These are phyloP conservation scores for Omphalea diandra DNA, from an alignment of 441 rosid species.

Conservation along the genomic window DNA sequence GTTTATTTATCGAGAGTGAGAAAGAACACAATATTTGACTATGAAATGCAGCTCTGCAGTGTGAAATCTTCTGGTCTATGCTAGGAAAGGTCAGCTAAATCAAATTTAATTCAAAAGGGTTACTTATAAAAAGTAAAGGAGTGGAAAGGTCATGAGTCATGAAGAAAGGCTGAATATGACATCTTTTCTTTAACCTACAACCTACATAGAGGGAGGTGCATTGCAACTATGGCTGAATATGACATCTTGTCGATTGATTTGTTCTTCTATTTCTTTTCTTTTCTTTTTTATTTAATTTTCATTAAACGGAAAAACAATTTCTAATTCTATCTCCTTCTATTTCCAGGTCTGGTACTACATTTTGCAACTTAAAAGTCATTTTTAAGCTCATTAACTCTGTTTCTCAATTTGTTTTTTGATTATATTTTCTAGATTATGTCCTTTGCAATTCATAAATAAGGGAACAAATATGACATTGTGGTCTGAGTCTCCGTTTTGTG, in stretches of 20 bases:
- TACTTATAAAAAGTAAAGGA: background rate
- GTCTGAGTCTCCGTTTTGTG: background rate
- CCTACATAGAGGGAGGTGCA: background rate
- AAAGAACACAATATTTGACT: no score
- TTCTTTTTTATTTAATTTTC: no score
- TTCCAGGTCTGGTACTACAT: no score
- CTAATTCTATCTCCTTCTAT: background rate
- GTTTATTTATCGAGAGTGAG: no score
- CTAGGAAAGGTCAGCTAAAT: background rate
- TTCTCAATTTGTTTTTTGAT: no score
- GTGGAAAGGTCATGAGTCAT: background rate
- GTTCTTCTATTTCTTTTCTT: no score
- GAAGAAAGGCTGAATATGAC: background rate
- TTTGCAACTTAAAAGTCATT: no score
- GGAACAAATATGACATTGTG: no score
- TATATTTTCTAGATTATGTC: no score
- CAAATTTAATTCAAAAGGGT: background rate
- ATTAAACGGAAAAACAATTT: no score
- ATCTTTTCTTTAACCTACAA: background rate
- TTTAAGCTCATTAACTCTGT: no score
- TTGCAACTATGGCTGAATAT: background rate
- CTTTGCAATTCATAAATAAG: background rate
- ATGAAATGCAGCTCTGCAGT: background rate
- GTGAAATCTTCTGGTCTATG: background rate
- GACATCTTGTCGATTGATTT: no score